Percentiles rank a stretch among this genome's conserved stretches.
phyloP scores from a whole-genome alignment of 1,284 basidiomycete species.

The Puccinia hordei region DNA sequence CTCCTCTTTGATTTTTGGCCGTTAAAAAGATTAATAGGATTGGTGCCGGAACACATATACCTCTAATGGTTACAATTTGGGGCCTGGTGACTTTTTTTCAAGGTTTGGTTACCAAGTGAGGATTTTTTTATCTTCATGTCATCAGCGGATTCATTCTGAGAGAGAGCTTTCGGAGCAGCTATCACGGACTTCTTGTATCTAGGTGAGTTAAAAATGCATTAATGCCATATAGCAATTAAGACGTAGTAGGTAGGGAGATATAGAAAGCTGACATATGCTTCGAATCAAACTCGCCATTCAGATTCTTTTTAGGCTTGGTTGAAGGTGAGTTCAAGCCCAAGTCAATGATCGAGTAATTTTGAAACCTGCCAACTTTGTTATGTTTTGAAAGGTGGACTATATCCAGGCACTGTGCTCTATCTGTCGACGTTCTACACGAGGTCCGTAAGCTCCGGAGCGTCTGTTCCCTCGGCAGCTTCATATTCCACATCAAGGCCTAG shows the following conservation, averaged over 20 bases:
- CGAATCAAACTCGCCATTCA: too few species aligned
- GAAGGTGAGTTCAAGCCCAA: constrained; percentile 16
- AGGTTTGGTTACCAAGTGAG: not conserved
- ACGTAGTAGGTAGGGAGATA: not conserved
- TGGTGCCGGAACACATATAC: not conserved
- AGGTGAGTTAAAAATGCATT: not conserved
- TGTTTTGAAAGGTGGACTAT: constrained; percentile 21
- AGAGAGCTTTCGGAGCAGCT: not conserved
- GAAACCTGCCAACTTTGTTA: not conserved
- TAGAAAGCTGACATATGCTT: too few species aligned
- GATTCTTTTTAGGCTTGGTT: constrained; percentile 20
- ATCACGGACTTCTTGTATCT: not conserved
- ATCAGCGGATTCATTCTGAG: not conserved
- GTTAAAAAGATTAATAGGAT: not conserved
- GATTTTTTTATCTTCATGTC: not conserved
- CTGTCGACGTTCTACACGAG: constrained; percentile 29
- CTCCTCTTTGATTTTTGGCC: not conserved
- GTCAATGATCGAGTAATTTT: not conserved
- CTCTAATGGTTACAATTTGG: not conserved
- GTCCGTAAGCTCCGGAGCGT: not conserved
- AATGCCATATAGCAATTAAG: too few species aligned
- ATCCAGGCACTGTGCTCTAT: constrained; percentile 18
- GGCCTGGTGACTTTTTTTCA: not conserved
- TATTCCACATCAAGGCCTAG: not conserved
- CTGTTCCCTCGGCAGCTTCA: not conserved